These are phyloP conservation scores for Naegleria fowleri DNA, from an alignment of 208 protist species.

Conservation along the genomic window DNA sequence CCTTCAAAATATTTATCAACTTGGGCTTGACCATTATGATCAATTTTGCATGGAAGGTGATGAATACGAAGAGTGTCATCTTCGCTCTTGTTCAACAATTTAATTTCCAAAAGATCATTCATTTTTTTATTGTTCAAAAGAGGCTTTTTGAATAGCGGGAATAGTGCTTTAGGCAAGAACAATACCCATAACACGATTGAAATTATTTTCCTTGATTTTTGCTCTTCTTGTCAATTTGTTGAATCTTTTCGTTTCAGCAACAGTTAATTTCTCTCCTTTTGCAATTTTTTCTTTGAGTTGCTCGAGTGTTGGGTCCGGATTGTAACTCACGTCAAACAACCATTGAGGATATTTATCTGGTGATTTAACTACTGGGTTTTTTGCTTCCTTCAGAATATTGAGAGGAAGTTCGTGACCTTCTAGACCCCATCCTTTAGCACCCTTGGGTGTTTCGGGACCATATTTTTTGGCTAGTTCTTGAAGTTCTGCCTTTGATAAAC, in stretches of 20 bases:
- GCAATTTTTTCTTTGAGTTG: not conserved
- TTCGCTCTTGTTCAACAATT: not conserved
- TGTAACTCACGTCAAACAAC: not conserved
- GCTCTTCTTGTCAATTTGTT: not conserved
- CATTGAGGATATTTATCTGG: not conserved
- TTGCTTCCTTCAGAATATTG: not conserved
- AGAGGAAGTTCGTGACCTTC: not conserved
- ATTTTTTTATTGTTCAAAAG: not conserved
- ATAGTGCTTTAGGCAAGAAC: not conserved
- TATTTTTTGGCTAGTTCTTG: not conserved
- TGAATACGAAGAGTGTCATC: not conserved
- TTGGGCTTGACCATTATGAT: not conserved
- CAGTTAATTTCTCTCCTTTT: not conserved
- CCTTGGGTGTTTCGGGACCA: not conserved
- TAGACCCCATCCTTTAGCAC: not conserved
- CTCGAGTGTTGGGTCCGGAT: not conserved
- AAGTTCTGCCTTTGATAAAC: not conserved
- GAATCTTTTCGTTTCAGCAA: not conserved
- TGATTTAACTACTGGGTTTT: not conserved
- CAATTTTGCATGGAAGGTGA: not conserved
- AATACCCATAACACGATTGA: not conserved
- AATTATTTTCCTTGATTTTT: constrained; percentile 1
- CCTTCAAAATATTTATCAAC: not conserved
- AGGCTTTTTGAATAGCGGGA: too few species aligned
- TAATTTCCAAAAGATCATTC: not conserved